Conservation (phyloP, 495 filamentous ascomycete species). For the Cenococcum geophilum region DNA sequence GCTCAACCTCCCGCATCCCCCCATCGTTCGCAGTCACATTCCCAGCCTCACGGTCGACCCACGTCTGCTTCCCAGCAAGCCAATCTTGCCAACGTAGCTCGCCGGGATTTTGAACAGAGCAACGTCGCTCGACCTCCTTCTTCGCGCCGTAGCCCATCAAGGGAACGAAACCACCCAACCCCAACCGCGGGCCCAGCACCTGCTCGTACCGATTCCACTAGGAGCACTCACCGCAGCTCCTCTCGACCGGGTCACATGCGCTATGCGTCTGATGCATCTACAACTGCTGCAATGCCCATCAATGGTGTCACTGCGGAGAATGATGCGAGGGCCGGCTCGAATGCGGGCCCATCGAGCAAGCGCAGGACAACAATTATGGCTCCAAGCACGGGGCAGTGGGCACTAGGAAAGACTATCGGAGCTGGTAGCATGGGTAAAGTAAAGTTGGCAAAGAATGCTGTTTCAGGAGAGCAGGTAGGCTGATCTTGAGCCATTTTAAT, state of each 20-base stretch:
- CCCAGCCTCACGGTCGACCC: conserved; percentile 48
- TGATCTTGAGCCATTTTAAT: not conserved
- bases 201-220: conserved; percentile 47
- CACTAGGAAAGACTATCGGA: conserved; percentile 93
- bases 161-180: conserved; percentile 46
- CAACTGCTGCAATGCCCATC: conserved; percentile 50
- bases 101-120: conserved; percentile 53
- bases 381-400: conserved; percentile 79
- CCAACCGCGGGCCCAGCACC: conserved; percentile 40
- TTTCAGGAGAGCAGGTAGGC: conserved; percentile 58
- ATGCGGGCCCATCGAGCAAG: conserved; percentile 41
- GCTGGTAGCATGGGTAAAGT: conserved; percentile 99
- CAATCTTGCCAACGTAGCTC: conserved; percentile 49
- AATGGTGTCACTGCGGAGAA: conserved; percentile 45
- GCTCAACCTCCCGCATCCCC: conserved; percentile 34
- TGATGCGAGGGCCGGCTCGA: conserved; percentile 40
- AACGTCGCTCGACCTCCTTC: conserved; percentile 44
- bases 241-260: conserved; percentile 45
- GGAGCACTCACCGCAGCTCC: conserved; percentile 41
- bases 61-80: conserved; percentile 44
- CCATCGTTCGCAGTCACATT: conserved; percentile 45
- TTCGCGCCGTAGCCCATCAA: conserved; percentile 50
- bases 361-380: conserved; percentile 77
- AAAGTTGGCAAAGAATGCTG: conserved; percentile 76
- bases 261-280: conserved; percentile 40